A percentile compares a stretch with the other conserved stretches of the same genome.
phyloP scores from a whole-genome alignment of 2,329 filamentous ascomycete genomes.

The Colletotrichum endophyticum region DNA sequence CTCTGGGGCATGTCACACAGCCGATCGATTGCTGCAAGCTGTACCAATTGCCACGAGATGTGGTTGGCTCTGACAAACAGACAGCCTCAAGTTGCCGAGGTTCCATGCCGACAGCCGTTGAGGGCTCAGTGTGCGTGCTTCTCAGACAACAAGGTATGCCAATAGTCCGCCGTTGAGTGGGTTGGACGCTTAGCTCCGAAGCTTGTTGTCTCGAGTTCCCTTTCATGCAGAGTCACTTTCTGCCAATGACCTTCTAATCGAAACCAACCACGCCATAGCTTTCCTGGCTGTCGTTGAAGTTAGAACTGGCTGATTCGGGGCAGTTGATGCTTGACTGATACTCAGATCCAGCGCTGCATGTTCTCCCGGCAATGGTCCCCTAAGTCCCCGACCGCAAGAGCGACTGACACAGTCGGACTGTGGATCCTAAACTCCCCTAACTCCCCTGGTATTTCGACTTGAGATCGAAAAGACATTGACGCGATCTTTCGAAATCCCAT shows the following conservation, averaged over 20 bases:
- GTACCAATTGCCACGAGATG: not conserved
- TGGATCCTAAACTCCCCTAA: not conserved
- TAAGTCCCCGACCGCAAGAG: not conserved
- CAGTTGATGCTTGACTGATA: not conserved
- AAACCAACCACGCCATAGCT: not conserved
- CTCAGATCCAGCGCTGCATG: not conserved
- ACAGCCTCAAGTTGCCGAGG: not conserved
- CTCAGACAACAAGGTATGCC: not conserved
- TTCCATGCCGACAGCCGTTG: not conserved
- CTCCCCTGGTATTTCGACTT: not conserved
- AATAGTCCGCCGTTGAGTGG: not conserved
- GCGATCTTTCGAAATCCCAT: not conserved
- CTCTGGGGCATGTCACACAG: not conserved
- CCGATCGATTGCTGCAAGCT: not conserved
- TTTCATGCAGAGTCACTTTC: not conserved
- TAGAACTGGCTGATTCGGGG: not conserved
- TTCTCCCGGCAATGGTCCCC: not conserved
- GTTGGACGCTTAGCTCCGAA: not conserved
- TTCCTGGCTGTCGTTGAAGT: not conserved
- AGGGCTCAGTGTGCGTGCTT: not conserved
- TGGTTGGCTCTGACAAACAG: fast-evolving
- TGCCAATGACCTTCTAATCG: fast-evolving
- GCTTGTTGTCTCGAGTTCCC: not conserved
- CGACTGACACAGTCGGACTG: not conserved
- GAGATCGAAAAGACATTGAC: not conserved